Conservation (phyloP, 306 rosid genomes). For the Arachis stenosperma region DNA sequence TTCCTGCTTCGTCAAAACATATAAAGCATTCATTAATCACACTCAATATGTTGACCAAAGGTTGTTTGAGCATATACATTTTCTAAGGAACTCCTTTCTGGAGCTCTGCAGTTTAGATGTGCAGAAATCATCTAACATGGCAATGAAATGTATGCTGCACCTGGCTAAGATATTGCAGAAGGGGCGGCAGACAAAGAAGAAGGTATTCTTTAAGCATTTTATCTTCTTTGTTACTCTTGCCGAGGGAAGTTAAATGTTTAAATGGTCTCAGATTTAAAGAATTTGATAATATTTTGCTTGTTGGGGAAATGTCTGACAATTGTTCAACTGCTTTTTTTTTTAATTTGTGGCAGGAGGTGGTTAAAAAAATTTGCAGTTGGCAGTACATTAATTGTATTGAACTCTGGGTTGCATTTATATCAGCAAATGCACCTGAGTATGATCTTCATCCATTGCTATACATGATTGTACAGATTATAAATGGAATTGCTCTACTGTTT, state of each 20-base stretch:
- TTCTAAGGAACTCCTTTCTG: constrained; percentile 73
- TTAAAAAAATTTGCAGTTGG: constrained; percentile 78
- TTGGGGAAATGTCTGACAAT: too few relatives aligned
- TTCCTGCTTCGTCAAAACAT: constrained; percentile 71
- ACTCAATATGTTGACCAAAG: constrained; percentile 63
- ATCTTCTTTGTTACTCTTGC: constrained; percentile 19
- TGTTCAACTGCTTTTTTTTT: constrained; percentile 2
- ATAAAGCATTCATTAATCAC: constrained; percentile 71
- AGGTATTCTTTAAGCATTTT: constrained; percentile 50
- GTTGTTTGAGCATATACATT: constrained; percentile 57
- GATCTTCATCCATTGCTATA: constrained; percentile 76
- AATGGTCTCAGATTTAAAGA: constrained; percentile 15
- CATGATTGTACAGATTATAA: constrained; percentile 69
- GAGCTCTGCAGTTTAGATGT: constrained; percentile 83
- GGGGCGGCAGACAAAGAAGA: constrained; percentile 68
- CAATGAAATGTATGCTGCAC: constrained; percentile 56
- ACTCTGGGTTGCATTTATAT: constrained; percentile 76
- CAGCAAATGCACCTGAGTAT: constrained; percentile 57
- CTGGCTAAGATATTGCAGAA: constrained; percentile 70
- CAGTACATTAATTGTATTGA: constrained; percentile 79
- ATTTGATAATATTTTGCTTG: not conserved
- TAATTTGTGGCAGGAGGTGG: constrained; percentile 65
- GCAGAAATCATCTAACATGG: constrained; percentile 72
- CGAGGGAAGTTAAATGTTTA: constrained; percentile 15
- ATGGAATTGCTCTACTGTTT: constrained; percentile 78